phyloP scores from a whole-genome alignment of 2,329 filamentous ascomycete species.

The Cladophialophora immunda region DNA sequence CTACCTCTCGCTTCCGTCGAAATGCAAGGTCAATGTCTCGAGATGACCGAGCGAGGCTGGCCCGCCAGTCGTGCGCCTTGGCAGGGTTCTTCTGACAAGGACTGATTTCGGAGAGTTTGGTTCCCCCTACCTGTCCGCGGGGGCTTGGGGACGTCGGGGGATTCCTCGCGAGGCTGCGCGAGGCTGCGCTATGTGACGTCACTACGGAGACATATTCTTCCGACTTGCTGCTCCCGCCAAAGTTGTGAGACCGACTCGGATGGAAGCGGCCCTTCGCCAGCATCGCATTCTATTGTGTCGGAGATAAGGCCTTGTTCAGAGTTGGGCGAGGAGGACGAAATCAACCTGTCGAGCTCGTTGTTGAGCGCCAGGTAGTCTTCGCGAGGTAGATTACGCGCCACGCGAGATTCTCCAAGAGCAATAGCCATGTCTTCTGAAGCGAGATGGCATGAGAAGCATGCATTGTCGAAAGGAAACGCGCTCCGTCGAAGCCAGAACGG shows the following conservation, averaged over 20 bases:
- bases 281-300: not conserved
- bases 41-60: no score
- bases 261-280: conserved; percentile 8
- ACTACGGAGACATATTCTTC: no score
- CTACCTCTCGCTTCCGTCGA: no score
- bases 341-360: conserved; percentile 12
- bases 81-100: no score
- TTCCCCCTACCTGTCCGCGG: no score
- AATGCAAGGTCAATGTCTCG: no score
- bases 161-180: no score
- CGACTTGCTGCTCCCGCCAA: no score
- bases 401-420: conserved; percentile 2
- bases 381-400: conserved; percentile 14
- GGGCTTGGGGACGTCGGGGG: no score
- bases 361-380: conserved; percentile 9
- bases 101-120: no score
- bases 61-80: no score
- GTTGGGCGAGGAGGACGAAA: conserved; percentile 5
- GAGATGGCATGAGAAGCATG: conserved; percentile 3
- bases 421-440: conserved; percentile 11
- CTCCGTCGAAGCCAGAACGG: conserved; percentile 9
- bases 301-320: conserved; percentile 7
- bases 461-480: conserved; percentile 11
- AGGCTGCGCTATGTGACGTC: no score
- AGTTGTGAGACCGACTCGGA: conserved; percentile 12